A percentile compares a stretch with the other conserved stretches of the same genome.
Conservation (phyloP, 2,329 filamentous ascomycete species). For the Helotiales sp. region DNA sequence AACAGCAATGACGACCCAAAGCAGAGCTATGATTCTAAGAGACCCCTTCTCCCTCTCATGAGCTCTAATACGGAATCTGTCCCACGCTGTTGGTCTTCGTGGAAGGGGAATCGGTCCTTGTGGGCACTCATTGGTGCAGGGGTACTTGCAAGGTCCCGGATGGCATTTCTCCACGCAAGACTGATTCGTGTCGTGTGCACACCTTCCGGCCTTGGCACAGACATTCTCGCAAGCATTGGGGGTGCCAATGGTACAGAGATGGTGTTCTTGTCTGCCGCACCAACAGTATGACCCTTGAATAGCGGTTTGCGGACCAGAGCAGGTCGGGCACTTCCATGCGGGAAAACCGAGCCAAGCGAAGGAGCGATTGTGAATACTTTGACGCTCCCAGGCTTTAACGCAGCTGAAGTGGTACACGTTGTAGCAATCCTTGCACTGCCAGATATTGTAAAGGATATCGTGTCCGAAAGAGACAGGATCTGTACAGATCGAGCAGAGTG, state of each 20-base stretch:
- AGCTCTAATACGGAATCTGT: slow-evolving; percentile 1
- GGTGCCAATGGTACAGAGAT: not conserved
- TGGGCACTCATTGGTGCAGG: slow-evolving; percentile 15
- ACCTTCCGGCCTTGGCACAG: slow-evolving; percentile 17
- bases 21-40: not conserved
- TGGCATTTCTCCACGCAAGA: slow-evolving; percentile 28
- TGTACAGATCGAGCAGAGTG: slow-evolving; percentile 19
- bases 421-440: slow-evolving; percentile 28
- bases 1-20: not conserved
- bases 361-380: not conserved
- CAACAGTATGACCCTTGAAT: slow-evolving; percentile 7
- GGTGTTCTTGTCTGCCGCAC: slow-evolving; percentile 13
- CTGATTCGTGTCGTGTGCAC: slow-evolving; percentile 17
- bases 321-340: slow-evolving; percentile 26
- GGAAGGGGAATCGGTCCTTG: not conserved
- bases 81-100: slow-evolving; percentile 15
- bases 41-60: not conserved
- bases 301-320: not conserved
- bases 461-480: slow-evolving; percentile 7
- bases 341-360: not conserved
- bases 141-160: slow-evolving; percentile 28
- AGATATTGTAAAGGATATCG: slow-evolving; percentile 10
- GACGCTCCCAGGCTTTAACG: not conserved
- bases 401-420: slow-evolving; percentile 27
- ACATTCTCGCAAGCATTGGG: slow-evolving; percentile 22